Evolutionary conservation across 2,329 filamentous ascomycete genomes (phyloP), one percentile per base, ranked within the genome.

Genomic region (Pestalotiopsis sp.): DNA sequence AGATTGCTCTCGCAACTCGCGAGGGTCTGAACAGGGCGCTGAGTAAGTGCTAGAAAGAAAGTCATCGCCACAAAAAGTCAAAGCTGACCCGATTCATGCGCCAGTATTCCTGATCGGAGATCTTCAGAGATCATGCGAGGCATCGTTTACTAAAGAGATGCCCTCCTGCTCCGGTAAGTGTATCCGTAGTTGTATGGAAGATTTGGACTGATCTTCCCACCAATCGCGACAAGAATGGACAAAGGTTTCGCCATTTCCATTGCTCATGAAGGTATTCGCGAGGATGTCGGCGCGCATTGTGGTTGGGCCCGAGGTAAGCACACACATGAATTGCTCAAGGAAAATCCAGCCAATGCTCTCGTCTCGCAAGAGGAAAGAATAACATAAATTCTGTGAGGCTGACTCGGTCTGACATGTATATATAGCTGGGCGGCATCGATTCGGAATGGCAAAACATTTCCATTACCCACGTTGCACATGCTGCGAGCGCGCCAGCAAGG

Each of bases 241-340:
- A 14, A 59, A 14, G 14, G 23, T 66, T 4, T 38, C 5, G 14
- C 68, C 68, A 20, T 66, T 66, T 31, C 68, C 68, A 7, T 64
- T 69, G 27, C 66, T 66, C 38, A 49, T 66, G 14, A 69, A 69
- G 31, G 64, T 64, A 31, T 69, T 69, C 65, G 68, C 68, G 57
- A 63, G 68, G 57, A 69, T 69, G 68, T 69, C 68, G 20, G 63
- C 64, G 20, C 66, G 68, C 36, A 65, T 56, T 31, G 63, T 69
- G 25, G 65, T 66, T 36, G 68, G 67, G 57, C 68, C 68, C 49
- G 63, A 66, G 49, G 36, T 69, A 63, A 23, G 57, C 57, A 59
- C 20, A 59, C 17, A 23, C 25, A 14, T 59, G 17, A 59, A 13
- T 59, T 31, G 31, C 31, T 9, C 31, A 31, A 31, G 57, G 17